These are phyloP conservation scores for Carex scoparia DNA, from an alignment of 176 grass and related monocot genomes.

Conservation along the genomic window DNA sequence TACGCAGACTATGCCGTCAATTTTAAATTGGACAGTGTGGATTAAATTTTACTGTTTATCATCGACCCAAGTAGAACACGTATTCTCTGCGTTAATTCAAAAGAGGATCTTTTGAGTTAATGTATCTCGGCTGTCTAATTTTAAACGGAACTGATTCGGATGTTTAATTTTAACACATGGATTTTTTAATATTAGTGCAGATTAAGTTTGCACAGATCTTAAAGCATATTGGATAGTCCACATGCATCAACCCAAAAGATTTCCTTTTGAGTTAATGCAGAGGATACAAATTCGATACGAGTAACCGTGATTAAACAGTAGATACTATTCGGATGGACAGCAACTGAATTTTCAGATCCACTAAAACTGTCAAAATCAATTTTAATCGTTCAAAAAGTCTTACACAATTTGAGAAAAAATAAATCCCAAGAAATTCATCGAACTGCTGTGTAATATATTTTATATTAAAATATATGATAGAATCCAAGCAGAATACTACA, in stretches of 20 bases:
- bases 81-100: no score
- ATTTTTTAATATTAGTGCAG: no score
- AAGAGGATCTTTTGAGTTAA: no score
- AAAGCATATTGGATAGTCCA: no score
- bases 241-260: no score
- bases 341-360: not conserved
- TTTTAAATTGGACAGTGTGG: not conserved
- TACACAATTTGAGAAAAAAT: not conserved
- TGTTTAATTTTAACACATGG: no score
- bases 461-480: not conserved
- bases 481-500: not conserved
- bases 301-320: not conserved
- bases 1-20: not conserved
- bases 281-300: no score
- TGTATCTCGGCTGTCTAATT: no score
- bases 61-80: not conserved
- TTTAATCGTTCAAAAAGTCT: not conserved
- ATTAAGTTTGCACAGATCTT: no score
- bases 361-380: not conserved
- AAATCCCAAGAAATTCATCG: not conserved
- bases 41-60: not conserved
- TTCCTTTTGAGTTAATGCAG: no score
- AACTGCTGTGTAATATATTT: not conserved
- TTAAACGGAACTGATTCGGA: no score
- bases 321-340: not conserved